These are phyloP conservation scores for Saussurea involucrata DNA, from an alignment of 129 eudicot species.

Conservation along the genomic window DNA sequence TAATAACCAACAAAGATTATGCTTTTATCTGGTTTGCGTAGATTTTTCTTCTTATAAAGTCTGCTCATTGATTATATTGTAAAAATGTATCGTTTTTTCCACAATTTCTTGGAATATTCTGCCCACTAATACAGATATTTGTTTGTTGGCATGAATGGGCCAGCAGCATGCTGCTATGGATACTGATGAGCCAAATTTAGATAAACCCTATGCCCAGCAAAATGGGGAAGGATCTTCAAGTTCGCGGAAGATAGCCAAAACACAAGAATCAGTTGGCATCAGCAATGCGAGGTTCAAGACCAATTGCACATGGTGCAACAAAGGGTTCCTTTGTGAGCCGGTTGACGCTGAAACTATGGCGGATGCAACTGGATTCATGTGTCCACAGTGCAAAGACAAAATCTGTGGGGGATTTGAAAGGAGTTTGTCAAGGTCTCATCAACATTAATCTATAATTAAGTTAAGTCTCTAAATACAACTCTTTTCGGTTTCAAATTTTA, in stretches of 20 bases:
- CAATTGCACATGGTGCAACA: slow-evolving; percentile 28
- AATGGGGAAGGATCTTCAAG: background rate
- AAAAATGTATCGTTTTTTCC: background rate
- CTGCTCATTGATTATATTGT: background rate
- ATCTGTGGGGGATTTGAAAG: slow-evolving; percentile 23
- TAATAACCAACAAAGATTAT: background rate
- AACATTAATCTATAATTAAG: slow-evolving; percentile 16
- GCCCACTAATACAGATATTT: background rate
- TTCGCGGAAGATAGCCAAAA: slow-evolving; percentile 4
- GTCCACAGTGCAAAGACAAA: slow-evolving; percentile 29
- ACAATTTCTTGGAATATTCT: background rate
- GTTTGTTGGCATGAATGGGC: slow-evolving; percentile 2
- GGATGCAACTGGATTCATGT: slow-evolving; percentile 27
- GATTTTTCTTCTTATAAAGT: background rate
- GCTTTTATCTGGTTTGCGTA: background rate
- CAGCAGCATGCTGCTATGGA: slow-evolving; percentile 11
- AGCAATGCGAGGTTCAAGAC: slow-evolving; percentile 13
- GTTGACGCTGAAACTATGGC: slow-evolving; percentile 33
- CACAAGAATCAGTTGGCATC: background rate
- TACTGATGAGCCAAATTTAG: slow-evolving; percentile 8
- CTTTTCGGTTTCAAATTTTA: background rate
- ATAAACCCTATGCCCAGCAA: background rate
- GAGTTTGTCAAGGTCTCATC: slow-evolving; percentile 16
- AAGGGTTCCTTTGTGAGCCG: slow-evolving; percentile 19
- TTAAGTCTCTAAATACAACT: background rate